Percentiles rank a stretch among this genome's conserved stretches.
phyloP scores from a whole-genome alignment of 768 basidiomycete genomes.

The Collybia sordida region DNA sequence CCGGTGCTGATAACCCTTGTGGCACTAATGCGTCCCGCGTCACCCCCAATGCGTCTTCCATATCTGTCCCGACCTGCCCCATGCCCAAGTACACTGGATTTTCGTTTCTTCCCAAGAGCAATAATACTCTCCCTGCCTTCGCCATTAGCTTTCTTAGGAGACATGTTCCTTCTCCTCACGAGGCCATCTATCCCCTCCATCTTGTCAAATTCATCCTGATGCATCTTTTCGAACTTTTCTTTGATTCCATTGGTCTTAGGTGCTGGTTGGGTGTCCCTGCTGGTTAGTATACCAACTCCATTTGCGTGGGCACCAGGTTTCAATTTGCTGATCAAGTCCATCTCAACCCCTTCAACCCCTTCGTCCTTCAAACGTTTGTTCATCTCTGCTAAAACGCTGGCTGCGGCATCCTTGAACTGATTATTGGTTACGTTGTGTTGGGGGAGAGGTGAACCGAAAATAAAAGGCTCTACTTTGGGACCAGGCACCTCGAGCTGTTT shows the following conservation, averaged over 20 bases:
- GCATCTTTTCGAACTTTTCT: conserved; percentile 55
- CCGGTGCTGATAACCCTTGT: conserved; percentile 50
- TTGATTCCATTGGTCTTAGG: conserved; percentile 30
- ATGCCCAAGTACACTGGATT: conserved; percentile 50
- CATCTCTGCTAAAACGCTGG: conserved; percentile 81
- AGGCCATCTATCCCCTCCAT: conserved; percentile 73
- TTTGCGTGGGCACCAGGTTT: conserved; percentile 26
- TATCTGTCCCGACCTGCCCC: conserved; percentile 21
- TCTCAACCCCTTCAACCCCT: conserved; percentile 49
- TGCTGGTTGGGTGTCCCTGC: conserved; percentile 29
- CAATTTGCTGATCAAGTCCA: conserved; percentile 43
- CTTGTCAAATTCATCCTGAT: conserved; percentile 65
- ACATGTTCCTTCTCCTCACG: conserved; percentile 29
- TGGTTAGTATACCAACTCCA: conserved; percentile 8
- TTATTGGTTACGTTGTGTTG: conserved; percentile 59
- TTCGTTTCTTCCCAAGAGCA: conserved; percentile 42
- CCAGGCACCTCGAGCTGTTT: conserved; percentile 14
- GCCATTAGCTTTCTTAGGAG: conserved; percentile 13
- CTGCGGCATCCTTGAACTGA: conserved; percentile 67
- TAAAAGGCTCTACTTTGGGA: conserved; percentile 47
- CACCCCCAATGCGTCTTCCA: conserved; percentile 19
- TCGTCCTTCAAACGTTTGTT: conserved; percentile 64
- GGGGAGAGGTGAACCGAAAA: conserved; percentile 77
- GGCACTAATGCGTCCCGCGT: conserved; percentile 26
- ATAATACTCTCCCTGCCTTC: conserved; percentile 18